Base-by-base conservation (phyloP, 148 eudicot species). In the Spergularia marina region DNA sequence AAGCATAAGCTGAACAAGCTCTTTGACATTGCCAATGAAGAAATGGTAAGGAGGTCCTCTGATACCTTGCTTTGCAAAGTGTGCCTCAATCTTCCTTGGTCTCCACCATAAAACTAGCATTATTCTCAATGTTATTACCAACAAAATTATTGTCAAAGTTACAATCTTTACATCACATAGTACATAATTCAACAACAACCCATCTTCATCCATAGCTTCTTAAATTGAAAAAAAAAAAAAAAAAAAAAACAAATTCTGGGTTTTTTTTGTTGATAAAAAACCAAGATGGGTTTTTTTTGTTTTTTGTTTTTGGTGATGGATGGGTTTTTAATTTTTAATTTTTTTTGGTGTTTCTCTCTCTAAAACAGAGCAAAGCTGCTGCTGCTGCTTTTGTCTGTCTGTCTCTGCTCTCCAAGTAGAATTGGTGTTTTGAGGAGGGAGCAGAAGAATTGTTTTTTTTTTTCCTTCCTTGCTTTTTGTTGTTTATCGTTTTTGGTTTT, bases 1-100 rank as follows among this genome's bases (percentile, higher is more conserved):
- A 78, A 89, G 52, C 91, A 88, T 90, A 52, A 92, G 84, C 60
- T 85, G 82, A 21, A 87, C 86, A 76, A 95, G 83, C 70, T 95
- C 96, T 81, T 95, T 95, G 51, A 86, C 86, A 83, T 95, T 95
- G 23, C 99, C 99, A 30, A 90, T 73, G 80, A 95, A 86, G 83
- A 95, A 91, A 25, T 81, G 73, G 65, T 92, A 95, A 21, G 91
- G 89, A 34, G 99, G 99, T 5, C 99, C 99, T 82, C 80, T 89
- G 47, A 95, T 88, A 34, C 98, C 99, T 82, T 95, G 99, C 68
- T 86, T 89, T 3, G 84, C 80, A 68, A 95, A 95, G 79, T 92
- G 90, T 16, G 84, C 77, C 77, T 89, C 94, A 39, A 89, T 84
- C 76, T 72, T 90, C 41, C 89, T 87, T 30, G 99, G 99, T 47